These are phyloP conservation scores for Coemansia sp. DNA, from an alignment of 192 early-diverging fungal species.

Conservation along the genomic window DNA sequence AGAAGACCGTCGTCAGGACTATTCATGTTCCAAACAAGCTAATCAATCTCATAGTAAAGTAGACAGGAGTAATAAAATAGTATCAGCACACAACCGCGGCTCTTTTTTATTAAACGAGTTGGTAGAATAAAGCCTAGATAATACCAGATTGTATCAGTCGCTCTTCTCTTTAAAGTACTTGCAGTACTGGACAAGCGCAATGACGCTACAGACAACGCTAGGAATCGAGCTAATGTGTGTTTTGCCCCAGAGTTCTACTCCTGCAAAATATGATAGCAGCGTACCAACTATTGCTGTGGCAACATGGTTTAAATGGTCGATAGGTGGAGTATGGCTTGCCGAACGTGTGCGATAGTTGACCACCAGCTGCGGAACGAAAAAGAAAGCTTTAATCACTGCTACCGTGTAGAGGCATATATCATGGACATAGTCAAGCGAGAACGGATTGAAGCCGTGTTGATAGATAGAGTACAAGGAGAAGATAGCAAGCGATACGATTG, in stretches of 20 bases:
- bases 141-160: conserved; percentile 1
- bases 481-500: background rate
- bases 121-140: background rate
- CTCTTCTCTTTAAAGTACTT: conserved; percentile 18
- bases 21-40: conserved; percentile 70
- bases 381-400: background rate
- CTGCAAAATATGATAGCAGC: background rate
- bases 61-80: background rate
- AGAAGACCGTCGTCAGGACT: conserved; percentile 46
- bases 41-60: conserved; percentile 69
- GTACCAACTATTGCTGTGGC: background rate
- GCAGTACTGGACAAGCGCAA: conserved; percentile 10
- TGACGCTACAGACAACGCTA: background rate
- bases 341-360: conserved; percentile 15
- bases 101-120: background rate
- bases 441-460: background rate
- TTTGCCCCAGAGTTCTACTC: background rate
- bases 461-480: conserved; percentile 1
- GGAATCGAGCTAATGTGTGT: background rate
- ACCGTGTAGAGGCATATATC: background rate
- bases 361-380: conserved; percentile 13
- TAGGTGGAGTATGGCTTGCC: conserved; percentile 3
- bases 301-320: background rate
- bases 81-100: background rate
- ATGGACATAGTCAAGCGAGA: conserved; percentile 12